Conservation (phyloP, 2,329 filamentous ascomycete species). For the Aspergillus ruber region DNA sequence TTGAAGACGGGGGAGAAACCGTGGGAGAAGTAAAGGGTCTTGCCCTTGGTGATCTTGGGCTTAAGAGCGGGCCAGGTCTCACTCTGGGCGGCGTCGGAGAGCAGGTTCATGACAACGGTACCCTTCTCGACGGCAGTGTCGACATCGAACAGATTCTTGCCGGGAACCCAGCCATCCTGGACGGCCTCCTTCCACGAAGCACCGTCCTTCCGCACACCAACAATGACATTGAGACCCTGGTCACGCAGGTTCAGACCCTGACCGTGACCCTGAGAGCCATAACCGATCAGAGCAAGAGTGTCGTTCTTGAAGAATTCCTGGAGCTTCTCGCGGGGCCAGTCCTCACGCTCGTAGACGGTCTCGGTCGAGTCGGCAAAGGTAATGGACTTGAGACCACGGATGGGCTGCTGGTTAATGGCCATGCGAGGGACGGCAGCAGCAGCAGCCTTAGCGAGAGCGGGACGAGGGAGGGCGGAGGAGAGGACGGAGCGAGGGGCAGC, state of each 20-base stretch:
- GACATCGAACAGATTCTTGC: constrained; percentile 98
- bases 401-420: constrained; percentile 37
- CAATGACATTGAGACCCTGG: constrained; percentile 98
- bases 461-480: constrained; percentile 49
- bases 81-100: constrained; percentile 93
- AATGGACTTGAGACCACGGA: constrained; percentile 92
- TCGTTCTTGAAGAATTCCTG: constrained; percentile 99
- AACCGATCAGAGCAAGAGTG: constrained; percentile 97
- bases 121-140: constrained; percentile 91
- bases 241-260: constrained; percentile 99
- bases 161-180: constrained; percentile 95
- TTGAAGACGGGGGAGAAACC: constrained; percentile 99
- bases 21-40: constrained; percentile 99
- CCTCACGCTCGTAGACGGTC: constrained; percentile 92
- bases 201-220: constrained; percentile 97
- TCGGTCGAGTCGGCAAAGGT: constrained; percentile 96
- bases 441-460: constrained; percentile 40
- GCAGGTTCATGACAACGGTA: constrained; percentile 98
- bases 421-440: constrained; percentile 36
- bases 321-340: constrained; percentile 99
- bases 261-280: constrained; percentile 96
- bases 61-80: constrained; percentile 99
- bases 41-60: constrained; percentile 96
- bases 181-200: constrained; percentile 96
- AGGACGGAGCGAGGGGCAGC: constrained; percentile 54